phyloP scores from a whole-genome alignment of 1,139 yeast genomes.

The Kluyveromyces sp. region DNA sequence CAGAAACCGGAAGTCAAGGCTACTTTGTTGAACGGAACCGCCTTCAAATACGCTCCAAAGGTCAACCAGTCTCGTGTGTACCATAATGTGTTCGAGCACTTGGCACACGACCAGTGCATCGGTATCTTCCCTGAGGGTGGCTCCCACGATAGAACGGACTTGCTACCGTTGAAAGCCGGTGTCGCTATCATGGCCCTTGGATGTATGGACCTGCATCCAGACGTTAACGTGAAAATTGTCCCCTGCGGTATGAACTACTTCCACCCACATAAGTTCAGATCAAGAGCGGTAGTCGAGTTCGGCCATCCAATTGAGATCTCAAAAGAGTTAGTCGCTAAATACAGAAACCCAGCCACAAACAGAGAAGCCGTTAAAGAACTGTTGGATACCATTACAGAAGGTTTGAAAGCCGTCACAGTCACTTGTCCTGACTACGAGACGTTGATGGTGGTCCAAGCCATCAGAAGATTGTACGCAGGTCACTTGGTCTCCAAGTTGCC shows the following conservation, averaged over 20 bases:
- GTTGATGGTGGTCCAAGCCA: conserved; percentile 86
- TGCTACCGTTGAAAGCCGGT: conserved; percentile 90
- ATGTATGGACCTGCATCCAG: conserved; percentile 67
- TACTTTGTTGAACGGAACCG: conserved; percentile 45
- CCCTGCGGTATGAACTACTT: conserved; percentile 98
- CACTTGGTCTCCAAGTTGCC: conserved; percentile 64
- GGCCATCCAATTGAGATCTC: conserved; percentile 80
- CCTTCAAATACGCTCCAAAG: conserved; percentile 68
- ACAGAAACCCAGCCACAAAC: conserved; percentile 55
- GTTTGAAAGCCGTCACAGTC: conserved; percentile 82
- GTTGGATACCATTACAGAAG: conserved; percentile 62
- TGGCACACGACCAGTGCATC: conserved; percentile 69
- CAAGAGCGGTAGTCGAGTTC: conserved; percentile 90
- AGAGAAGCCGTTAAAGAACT: conserved; percentile 67
- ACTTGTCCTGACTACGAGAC: conserved; percentile 91
- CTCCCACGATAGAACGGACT: conserved; percentile 86
- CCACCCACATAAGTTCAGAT: conserved; percentile 90
- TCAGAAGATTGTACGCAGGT: conserved; percentile 80
- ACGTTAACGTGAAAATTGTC: conserved; percentile 71
- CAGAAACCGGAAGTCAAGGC: conserved; percentile 36
- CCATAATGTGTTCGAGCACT: conserved; percentile 71
- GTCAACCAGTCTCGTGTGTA: conserved; percentile 82
- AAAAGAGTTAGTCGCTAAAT: conserved; percentile 54
- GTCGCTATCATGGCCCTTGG: conserved; percentile 98
- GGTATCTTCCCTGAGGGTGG: conserved; percentile 99